Base-by-base conservation (phyloP, 192 early-diverging fungal genomes). In the Endogone sp. region DNA sequence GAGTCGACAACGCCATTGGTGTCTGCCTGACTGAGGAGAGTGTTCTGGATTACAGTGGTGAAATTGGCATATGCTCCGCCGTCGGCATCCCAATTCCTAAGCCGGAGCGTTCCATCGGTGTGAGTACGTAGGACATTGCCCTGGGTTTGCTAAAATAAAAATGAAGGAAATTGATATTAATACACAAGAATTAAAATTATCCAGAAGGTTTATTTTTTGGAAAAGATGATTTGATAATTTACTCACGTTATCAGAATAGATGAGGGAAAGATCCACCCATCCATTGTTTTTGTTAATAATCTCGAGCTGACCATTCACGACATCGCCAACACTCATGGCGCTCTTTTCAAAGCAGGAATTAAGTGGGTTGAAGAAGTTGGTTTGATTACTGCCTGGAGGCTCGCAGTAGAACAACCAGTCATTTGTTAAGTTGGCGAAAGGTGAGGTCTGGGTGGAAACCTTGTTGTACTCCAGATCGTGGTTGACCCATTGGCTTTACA, bases 211-310 rank as follows among this genome's bases (percentile, higher is more conserved):
- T 13, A 49, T 49, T 16, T 11, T 49, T 49, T 16, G 0, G n/a
- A n/a, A n/a, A n/a, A n/a, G n/a, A n/a, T n/a, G n/a, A n/a, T n/a
- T n/a, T n/a, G n/a, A n/a, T n/a, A n/a, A n/a, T n/a, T n/a, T n/a
- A n/a, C 64, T 44, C 21, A 54, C 64, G 25, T 30, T 30, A 21
- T 65, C 64, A 49, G 64, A 65, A n/a, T 65, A 65, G 3, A 65
- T 65, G 64, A 65, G 21, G n/a, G 64, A 65, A 31, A 26, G n/a
- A 54, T 65, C 64, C 21, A 65, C 24, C n/a, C 44, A 65, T 26
- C 2, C n/a, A 49, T 65, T 65, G 23, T 30, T 30, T 25, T 21
- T 26, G 32, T 44, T 65, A 23, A 49, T 44, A 49, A 49, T 16
- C 37, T 65, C 31, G 64, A 44, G 37, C 1, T 30, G 64, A 22